These are phyloP conservation scores for Amanita fuliginea DNA, from an alignment of 768 basidiomycete species.

Conservation along the genomic window DNA sequence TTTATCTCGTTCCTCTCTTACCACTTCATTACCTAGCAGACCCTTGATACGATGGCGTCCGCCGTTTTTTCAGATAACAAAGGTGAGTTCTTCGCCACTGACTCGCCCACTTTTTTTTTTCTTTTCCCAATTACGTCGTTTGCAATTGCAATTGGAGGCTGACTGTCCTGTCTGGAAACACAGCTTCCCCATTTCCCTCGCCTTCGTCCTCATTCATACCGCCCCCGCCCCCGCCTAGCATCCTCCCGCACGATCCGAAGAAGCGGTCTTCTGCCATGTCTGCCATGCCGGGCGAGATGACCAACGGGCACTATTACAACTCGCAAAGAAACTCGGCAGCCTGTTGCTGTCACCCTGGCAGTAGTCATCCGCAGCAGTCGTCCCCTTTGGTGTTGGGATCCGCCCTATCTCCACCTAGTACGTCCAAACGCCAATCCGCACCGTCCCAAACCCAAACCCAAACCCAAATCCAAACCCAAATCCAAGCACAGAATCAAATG, in stretches of 20 bases:
- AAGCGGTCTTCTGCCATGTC: background rate
- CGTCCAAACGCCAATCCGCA: background rate
- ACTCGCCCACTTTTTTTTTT: no score
- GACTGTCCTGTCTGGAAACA: conserved; percentile 4
- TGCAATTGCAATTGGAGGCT: no score
- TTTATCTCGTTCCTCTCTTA: no score
- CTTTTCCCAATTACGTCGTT: no score
- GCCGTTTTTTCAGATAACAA: no score
- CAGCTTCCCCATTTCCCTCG: conserved; percentile 42
- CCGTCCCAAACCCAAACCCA: background rate
- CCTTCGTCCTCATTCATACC: conserved; percentile 61
- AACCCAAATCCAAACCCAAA: background rate
- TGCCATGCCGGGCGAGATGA: conserved; percentile 30
- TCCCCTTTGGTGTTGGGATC: no score
- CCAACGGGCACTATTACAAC: background rate
- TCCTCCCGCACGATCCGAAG: conserved; percentile 35
- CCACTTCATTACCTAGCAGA: background rate
- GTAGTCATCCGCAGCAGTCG: background rate
- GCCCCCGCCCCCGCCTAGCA: conserved; percentile 44
- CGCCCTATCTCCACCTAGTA: no score
- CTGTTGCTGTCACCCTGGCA: no score
- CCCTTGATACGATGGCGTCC: no score
- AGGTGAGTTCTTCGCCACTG: no score
- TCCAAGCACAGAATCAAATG: background rate
- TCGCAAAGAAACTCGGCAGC: background rate